These are phyloP conservation scores for Pluteus cervinus DNA, from an alignment of 768 basidiomycete genomes.

Conservation along the genomic window DNA sequence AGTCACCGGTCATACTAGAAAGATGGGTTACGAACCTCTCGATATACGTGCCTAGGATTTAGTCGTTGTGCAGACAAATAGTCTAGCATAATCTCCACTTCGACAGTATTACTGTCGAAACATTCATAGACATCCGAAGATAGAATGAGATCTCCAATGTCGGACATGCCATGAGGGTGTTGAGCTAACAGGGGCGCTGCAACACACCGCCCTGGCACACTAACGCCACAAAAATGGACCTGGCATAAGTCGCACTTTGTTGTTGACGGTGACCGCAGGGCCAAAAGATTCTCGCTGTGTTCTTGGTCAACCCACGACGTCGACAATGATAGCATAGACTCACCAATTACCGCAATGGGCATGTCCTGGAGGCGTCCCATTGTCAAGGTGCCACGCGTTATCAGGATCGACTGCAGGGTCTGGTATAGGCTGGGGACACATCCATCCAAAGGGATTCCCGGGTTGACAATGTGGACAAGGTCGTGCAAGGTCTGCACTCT, in stretches of 20 bases:
- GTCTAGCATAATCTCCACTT: conserved; percentile 82
- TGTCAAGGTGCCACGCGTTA: conserved; percentile 71
- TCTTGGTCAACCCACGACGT: conserved; percentile 2
- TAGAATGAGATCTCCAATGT: conserved; percentile 71
- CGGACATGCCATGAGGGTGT: conserved; percentile 63
- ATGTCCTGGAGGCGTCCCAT: conserved; percentile 77
- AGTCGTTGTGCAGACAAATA: conserved; percentile 60
- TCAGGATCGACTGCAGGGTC: conserved; percentile 67
- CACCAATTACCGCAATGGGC: conserved; percentile 80
- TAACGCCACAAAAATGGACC: conserved; percentile 78
- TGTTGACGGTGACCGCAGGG: conserved; percentile 67
- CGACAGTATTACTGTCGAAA: conserved; percentile 71
- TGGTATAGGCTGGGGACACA: conserved; percentile 72
- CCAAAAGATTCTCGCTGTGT: conserved; percentile 67
- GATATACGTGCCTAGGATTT: conserved; percentile 68
- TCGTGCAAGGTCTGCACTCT: conserved; percentile 57
- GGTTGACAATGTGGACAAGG: conserved; percentile 76
- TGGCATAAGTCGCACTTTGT: conserved; percentile 81
- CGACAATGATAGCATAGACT: conserved; percentile 11
- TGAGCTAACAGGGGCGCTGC: conserved; percentile 52
- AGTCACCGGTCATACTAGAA: not conserved
- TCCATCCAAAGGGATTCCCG: conserved; percentile 72
- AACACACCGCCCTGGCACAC: conserved; percentile 66
- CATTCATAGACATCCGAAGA: conserved; percentile 74
- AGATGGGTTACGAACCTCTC: conserved; percentile 47